phyloP scores from a whole-genome alignment of 2,329 filamentous ascomycete genomes.

The Tolypocladium guangdongense region DNA sequence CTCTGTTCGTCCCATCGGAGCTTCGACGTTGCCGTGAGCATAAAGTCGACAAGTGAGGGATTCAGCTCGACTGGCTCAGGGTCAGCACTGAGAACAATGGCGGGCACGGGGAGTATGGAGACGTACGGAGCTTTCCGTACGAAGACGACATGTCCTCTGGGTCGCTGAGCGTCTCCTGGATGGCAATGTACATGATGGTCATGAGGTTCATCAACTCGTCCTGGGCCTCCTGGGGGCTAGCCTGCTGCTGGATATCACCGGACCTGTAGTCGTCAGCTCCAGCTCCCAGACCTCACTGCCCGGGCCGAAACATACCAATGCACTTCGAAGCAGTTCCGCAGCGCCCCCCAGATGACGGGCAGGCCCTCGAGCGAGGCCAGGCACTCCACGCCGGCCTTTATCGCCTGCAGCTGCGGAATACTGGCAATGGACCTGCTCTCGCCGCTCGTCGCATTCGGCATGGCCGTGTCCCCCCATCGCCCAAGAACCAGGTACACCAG shows the following conservation, averaged over 20 bases:
- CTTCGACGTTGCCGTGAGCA: constrained; percentile 58
- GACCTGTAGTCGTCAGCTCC: constrained; percentile 28
- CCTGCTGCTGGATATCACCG: constrained; percentile 33
- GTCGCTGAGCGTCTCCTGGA: constrained; percentile 46
- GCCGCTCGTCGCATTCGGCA: constrained; percentile 29
- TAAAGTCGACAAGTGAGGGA: constrained; percentile 59
- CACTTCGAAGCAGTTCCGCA: constrained; percentile 37
- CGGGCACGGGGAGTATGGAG: not conserved
- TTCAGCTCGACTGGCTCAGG: constrained; percentile 39
- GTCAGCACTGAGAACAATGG: not conserved
- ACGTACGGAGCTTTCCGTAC: constrained; percentile 40
- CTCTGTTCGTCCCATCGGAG: constrained; percentile 64
- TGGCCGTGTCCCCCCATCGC: constrained; percentile 58
- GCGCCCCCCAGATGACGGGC: constrained; percentile 37
- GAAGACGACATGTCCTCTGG: constrained; percentile 35
- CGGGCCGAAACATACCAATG: constrained; percentile 33
- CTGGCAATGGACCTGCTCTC: constrained; percentile 40
- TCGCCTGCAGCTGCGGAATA: constrained; percentile 45
- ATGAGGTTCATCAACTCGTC: constrained; percentile 53
- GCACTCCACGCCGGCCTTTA: constrained; percentile 42
- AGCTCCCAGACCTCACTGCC: not conserved
- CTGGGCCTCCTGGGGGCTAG: constrained; percentile 38
- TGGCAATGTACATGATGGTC: constrained; percentile 49
- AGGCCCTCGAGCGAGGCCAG: constrained; percentile 41
- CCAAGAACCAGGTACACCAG: constrained; percentile 55